Base-by-base conservation (phyloP, 495 filamentous ascomycete species). In the Tuber umbilicatum region DNA sequence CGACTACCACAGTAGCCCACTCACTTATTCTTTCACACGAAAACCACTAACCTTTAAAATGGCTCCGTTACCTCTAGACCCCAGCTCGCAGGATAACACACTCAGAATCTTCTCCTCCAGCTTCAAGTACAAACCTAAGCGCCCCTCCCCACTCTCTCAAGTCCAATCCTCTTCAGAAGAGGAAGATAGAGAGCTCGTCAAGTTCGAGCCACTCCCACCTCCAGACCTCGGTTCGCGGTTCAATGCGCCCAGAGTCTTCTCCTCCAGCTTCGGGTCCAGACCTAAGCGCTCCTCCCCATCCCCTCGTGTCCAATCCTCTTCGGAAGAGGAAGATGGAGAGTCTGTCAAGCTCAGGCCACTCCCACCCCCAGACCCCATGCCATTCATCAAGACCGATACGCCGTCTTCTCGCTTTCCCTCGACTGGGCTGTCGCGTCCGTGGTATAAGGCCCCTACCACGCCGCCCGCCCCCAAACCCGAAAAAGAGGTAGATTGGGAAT, bases 151-250 rank as follows among this genome's bases (percentile, higher is more conserved):
- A 14, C 3, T 14, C 55, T n/a, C n/a, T n/a, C n/a, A n/a, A n/a
- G n/a, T n/a, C n/a, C n/a, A n/a, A n/a, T n/a, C n/a, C n/a, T n/a
- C n/a, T n/a, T n/a, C n/a, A n/a, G n/a, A n/a, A n/a, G n/a, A n/a
- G n/a, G n/a, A n/a, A n/a, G n/a, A n/a, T n/a, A n/a, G n/a, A n/a
- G n/a, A n/a, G n/a, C n/a, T n/a, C n/a, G n/a, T n/a, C n/a, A n/a
- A n/a, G n/a, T n/a, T n/a, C 23, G 19, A 47, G 23, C 47, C 19
- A 55, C n/a, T n/a, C n/a, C n/a, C n/a, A 64, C 27, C 12, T 1
- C n/a, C 17, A n/a, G 0, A n/a, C n/a, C n/a, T n/a, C n/a, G 0
- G 55, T 2, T 14, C 10, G 0, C 12, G 27, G 1, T 4, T 31
- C 10, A 64, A 3, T 2, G 2, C 35, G 0, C 10, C 35, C n/a